These are phyloP conservation scores for Reutealis trisperma DNA, from an alignment of 345 rosid species.

Conservation along the genomic window DNA sequence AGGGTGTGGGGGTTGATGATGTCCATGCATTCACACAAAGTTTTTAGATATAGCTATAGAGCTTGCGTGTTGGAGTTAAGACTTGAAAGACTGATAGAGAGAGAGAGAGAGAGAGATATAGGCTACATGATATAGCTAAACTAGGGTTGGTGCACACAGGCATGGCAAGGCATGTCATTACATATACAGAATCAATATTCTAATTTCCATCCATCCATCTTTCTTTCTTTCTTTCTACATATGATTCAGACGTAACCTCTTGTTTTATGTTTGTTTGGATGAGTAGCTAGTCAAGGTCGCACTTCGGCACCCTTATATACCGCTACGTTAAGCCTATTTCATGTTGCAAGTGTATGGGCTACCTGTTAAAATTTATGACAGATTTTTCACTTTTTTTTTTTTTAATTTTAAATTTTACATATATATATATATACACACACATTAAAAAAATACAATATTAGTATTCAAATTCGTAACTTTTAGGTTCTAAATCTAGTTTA, in stretches of 20 bases:
- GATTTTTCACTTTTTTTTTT: too few species aligned
- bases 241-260: conserved; percentile 43
- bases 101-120: background rate
- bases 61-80: conserved; percentile 47
- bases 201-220: background rate
- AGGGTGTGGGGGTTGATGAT: background rate
- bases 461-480: too few species aligned
- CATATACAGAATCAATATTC: conserved; percentile 13
- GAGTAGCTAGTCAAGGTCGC: too few species aligned
- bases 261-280: background rate
- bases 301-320: too few species aligned
- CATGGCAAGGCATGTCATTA: conserved; percentile 30
- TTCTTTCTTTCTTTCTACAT: conserved; percentile 22
- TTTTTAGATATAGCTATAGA: background rate
- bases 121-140: background rate
- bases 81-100: background rate
- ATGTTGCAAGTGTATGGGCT: too few species aligned
- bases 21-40: conserved; percentile 13
- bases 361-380: too few species aligned
- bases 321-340: too few species aligned
- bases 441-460: too few species aligned
- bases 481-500: too few species aligned
- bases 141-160: conserved; percentile 43
- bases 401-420: too few species aligned
- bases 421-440: too few species aligned